Conservation (phyloP, 192 early-diverging fungal genomes). For the Coemansia sp. region DNA sequence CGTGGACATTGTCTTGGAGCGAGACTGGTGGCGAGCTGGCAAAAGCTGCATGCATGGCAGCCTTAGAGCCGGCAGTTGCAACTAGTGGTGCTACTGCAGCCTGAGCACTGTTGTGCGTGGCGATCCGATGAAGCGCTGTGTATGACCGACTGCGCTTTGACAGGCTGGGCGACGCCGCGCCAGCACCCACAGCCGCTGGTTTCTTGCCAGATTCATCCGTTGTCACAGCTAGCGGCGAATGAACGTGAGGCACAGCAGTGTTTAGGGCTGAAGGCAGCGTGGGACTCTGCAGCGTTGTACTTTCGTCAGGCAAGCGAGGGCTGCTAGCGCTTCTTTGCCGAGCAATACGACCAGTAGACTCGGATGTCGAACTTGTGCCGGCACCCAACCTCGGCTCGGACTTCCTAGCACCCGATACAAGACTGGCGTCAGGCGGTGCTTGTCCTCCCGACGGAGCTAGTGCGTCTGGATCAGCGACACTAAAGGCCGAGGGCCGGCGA, state of each 20-base stretch:
- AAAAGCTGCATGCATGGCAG: neutral
- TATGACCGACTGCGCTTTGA: constrained; percentile 39
- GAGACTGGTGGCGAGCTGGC: neutral
- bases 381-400: neutral
- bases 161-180: neutral
- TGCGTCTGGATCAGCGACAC: constrained; percentile 30
- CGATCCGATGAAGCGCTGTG: constrained; percentile 37
- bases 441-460: neutral
- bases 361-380: neutral
- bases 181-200: neutral
- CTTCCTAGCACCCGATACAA: neutral
- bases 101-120: constrained; percentile 43
- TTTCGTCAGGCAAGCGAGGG: constrained; percentile 2
- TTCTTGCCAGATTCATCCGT: neutral
- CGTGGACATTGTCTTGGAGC: neutral
- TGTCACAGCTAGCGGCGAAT: neutral
- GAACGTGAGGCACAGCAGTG: neutral
- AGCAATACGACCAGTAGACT: neutral
- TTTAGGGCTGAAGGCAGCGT: neutral
- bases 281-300: neutral
- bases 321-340: constrained; percentile 4
- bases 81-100: constrained; percentile 12
- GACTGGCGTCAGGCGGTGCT: neutral
- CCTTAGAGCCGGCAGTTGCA: neutral
- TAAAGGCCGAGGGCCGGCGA: constrained; percentile 51